Percentiles rank a stretch among this genome's conserved stretches.
phyloP scores from a whole-genome alignment of 2,329 filamentous ascomycete species.

The Aspergillaceae sp. region DNA sequence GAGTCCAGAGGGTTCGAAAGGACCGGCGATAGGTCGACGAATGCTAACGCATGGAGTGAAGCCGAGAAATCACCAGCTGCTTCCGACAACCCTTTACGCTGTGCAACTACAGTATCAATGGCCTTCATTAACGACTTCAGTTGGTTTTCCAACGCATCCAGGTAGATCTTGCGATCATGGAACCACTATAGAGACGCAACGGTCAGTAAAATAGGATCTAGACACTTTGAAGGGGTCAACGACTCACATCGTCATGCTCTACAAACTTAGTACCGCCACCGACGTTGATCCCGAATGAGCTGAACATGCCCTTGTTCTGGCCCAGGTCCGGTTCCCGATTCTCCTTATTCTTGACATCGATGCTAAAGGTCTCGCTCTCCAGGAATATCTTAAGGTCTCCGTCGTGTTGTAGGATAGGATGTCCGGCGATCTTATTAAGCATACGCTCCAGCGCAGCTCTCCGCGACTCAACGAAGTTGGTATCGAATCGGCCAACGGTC shows the following conservation, averaged over 20 bases:
- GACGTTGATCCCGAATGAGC: constrained; percentile 70
- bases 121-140: constrained; percentile 84
- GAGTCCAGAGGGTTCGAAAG: constrained; percentile 84
- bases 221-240: not conserved
- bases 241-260: constrained; percentile 84
- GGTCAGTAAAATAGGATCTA: not conserved
- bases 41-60: constrained; percentile 83
- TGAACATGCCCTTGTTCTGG: constrained; percentile 90
- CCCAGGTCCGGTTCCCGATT: constrained; percentile 74
- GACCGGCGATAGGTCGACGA: constrained; percentile 82
- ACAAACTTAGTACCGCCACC: constrained; percentile 79
- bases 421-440: constrained; percentile 89
- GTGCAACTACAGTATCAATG: constrained; percentile 83
- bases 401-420: constrained; percentile 86
- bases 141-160: constrained; percentile 88
- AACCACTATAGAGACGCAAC: constrained; percentile 61
- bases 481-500: constrained; percentile 90
- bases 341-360: constrained; percentile 97
- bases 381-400: constrained; percentile 91
- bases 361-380: constrained; percentile 90
- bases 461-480: constrained; percentile 89
- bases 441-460: constrained; percentile 90
- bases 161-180: constrained; percentile 87
- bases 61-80: constrained; percentile 88
- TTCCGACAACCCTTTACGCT: constrained; percentile 88